phyloP scores from a whole-genome alignment of 768 basidiomycete genomes.

The Lentinula raphanica region DNA sequence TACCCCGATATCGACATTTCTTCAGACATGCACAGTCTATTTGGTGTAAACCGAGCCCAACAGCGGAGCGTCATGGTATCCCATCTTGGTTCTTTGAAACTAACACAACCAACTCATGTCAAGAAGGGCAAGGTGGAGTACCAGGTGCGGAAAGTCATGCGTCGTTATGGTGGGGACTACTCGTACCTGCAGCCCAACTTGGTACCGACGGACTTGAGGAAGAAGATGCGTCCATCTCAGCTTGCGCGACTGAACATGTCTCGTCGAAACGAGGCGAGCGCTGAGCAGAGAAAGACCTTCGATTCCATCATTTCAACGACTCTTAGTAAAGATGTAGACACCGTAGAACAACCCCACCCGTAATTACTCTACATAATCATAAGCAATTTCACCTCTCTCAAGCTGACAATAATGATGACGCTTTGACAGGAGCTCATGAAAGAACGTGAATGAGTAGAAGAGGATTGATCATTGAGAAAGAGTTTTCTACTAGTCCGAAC shows the following conservation, averaged over 20 bases:
- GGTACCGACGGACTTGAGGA: constrained; percentile 7
- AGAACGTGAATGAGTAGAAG: no score
- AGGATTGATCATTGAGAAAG: no score
- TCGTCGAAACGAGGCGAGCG: constrained; percentile 35
- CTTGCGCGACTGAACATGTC: constrained; percentile 40
- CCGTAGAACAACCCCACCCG: neutral
- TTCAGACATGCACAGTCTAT: neutral
- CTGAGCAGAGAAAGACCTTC: constrained; percentile 33
- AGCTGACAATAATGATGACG: no score
- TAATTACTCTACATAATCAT: neutral
- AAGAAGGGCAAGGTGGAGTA: constrained; percentile 5
- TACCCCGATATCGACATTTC: constrained; percentile 2
- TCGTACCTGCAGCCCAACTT: constrained; percentile 27
- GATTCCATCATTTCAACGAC: constrained; percentile 23
- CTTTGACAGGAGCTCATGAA: no score
- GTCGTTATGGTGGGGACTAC: constrained; percentile 43
- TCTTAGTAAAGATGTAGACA: neutral
- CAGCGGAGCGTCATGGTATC: neutral
- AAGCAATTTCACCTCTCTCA: neutral
- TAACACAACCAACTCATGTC: neutral
- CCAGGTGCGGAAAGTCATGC: neutral
- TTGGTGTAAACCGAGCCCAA: neutral
- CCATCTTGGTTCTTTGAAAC: neutral
- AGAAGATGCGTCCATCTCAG: constrained; percentile 34
- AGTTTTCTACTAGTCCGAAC: no score